A percentile compares a stretch with the other conserved stretches of the same genome.
These are phyloP conservation scores for Blastocladiella britannica DNA, from an alignment of 192 early-diverging fungal species.

Conservation along the genomic window DNA sequence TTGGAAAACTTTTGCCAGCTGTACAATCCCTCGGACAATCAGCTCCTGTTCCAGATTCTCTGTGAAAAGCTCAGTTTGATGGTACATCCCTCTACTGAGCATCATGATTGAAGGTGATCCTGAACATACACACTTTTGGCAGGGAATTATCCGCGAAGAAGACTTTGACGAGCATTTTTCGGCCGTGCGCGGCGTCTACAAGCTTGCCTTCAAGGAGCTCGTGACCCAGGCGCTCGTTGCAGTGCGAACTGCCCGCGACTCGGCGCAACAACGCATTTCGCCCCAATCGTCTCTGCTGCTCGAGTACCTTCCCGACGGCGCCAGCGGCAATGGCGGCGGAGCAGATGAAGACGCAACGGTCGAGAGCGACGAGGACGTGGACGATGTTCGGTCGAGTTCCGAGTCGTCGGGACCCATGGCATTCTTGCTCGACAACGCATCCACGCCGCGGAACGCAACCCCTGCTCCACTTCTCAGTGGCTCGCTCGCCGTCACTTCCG, in stretches of 20 bases:
- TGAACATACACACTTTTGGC: too few relatives aligned
- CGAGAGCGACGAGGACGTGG: too few relatives aligned
- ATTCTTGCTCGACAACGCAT: neutral
- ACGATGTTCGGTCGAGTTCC: too few relatives aligned
- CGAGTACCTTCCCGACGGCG: slow-evolving; percentile 9
- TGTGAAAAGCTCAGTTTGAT: slow-evolving; percentile 67
- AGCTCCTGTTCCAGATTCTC: slow-evolving; percentile 63
- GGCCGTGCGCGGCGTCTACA: slow-evolving; percentile 59
- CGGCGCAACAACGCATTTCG: slow-evolving; percentile 21
- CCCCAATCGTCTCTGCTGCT: slow-evolving; percentile 17
- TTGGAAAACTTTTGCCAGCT: slow-evolving; percentile 77
- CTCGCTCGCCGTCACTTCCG: neutral
- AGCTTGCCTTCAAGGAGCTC: slow-evolving; percentile 62
- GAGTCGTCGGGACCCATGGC: slow-evolving; percentile 6
- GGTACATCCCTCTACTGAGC: too few relatives aligned
- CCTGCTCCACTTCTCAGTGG: slow-evolving; percentile 6
- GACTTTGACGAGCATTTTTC: slow-evolving; percentile 60
- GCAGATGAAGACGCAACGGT: too few relatives aligned
- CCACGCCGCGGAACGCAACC: slow-evolving; percentile 2
- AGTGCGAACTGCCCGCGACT: slow-evolving; percentile 23
- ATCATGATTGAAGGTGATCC: too few relatives aligned
- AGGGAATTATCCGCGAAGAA: slow-evolving; percentile 53
- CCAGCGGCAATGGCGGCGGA: slow-evolving; percentile 7
- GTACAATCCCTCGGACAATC: slow-evolving; percentile 68
- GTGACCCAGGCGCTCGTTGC: slow-evolving; percentile 58